Evolutionary conservation across 306 rosid genomes (phyloP).

Genomic region (Senna siamea): DNA sequence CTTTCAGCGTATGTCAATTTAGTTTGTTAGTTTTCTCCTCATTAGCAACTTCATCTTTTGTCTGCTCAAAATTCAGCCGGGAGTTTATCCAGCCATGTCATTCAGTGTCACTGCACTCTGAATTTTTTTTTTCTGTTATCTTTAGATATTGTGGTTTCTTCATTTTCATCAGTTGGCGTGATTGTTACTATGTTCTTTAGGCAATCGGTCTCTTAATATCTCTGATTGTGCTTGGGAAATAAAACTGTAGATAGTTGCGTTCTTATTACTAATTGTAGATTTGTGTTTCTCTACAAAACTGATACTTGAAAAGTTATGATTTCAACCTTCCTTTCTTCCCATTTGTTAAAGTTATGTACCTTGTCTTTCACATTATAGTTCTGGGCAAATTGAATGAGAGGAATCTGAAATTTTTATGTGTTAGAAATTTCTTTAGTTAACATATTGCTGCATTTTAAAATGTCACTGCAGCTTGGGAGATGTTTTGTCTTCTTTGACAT

Average conservation of each 20-base stretch:
- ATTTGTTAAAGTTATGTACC: background rate
- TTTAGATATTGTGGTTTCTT: constrained; percentile 26
- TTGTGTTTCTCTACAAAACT: background rate
- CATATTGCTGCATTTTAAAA: constrained; percentile 21
- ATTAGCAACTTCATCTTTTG: constrained; percentile 1
- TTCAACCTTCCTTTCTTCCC: background rate
- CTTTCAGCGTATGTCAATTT: constrained; percentile 80
- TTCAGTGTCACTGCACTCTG: constrained; percentile 2
- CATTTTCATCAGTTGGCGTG: constrained; percentile 4
- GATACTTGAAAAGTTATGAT: background rate
- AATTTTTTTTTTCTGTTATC: background rate
- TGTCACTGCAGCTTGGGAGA: constrained; percentile 53
- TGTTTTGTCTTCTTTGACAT: constrained; percentile 58
- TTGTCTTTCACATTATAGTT: background rate
- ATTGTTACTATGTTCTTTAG: constrained; percentile 15
- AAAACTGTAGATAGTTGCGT: constrained; percentile 1
- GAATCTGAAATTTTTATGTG: background rate
- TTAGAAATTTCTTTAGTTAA: constrained; percentile 11
- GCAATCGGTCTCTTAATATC: background rate
- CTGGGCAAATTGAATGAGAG: constrained; percentile 1
- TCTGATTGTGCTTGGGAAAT: constrained; percentile 23
- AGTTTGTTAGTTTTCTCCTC: constrained; percentile 4
- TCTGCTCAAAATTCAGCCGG: background rate
- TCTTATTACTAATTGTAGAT: constrained; percentile 7
- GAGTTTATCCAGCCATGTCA: constrained; percentile 7